Evolutionary conservation across 2,329 filamentous ascomycete species (phyloP).

Genomic region (Juglanconis juglandina): DNA sequence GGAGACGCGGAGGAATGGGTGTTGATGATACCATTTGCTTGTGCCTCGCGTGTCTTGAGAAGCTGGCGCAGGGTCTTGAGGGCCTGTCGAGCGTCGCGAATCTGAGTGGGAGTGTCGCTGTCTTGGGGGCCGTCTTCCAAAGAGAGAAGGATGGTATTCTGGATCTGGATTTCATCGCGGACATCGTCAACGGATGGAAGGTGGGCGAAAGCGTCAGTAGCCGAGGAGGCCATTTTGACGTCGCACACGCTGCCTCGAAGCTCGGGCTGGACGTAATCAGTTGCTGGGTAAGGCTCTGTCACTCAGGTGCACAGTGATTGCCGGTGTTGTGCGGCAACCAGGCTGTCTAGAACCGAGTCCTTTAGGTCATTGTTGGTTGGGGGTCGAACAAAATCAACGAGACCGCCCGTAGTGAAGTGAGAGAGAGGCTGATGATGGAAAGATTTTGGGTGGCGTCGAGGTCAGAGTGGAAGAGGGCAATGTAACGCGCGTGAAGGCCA

Average conservation of each 20-base stretch:
- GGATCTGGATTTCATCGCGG: constrained; percentile 39
- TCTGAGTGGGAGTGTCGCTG: constrained; percentile 20
- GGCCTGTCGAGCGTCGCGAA: constrained; percentile 24
- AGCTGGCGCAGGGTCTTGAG: constrained; percentile 29
- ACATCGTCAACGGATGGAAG: constrained; percentile 25
- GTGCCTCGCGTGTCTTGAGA: constrained; percentile 20
- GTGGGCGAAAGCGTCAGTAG: background rate
- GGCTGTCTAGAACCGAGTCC: background rate
- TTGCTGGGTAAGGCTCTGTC: background rate
- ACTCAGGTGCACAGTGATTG: background rate
- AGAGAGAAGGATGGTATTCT: constrained; percentile 41
- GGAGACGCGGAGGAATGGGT: background rate
- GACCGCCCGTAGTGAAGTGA: background rate
- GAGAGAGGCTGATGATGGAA: background rate
- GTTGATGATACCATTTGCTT: constrained; percentile 5
- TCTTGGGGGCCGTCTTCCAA: constrained; percentile 31
- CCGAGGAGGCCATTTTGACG: constrained; percentile 7
- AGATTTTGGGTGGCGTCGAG: background rate
- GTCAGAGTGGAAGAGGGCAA: background rate
- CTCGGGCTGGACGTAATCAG: background rate
- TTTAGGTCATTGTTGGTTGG: background rate
- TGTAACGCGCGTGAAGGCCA: background rate
- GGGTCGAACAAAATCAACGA: background rate
- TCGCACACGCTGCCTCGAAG: background rate
- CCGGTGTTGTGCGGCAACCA: background rate